Evolutionary conservation across 495 filamentous ascomycete species (phyloP).

Genomic region (Ascodesmis nigricans): DNA sequence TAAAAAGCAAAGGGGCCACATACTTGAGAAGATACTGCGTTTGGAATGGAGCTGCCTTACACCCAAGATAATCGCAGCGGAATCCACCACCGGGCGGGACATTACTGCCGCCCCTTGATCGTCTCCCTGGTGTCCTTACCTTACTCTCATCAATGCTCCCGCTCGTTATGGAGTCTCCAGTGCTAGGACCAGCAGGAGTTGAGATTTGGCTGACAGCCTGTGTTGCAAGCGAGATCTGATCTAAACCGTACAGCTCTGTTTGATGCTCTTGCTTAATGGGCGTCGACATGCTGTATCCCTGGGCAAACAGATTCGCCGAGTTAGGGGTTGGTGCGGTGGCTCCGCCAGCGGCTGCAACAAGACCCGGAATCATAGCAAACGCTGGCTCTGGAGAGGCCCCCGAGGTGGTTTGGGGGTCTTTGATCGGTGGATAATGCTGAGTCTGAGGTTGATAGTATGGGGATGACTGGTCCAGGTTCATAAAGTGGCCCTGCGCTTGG

Average conservation of each 20-base stretch:
- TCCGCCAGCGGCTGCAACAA: too few species aligned
- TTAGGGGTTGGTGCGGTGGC: too few species aligned
- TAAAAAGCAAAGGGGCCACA: conserved; percentile 23
- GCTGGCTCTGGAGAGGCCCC: conserved; percentile 6
- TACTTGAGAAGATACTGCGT: conserved; percentile 71
- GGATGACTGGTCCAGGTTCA: conserved; percentile 7
- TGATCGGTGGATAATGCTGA: conserved; percentile 15
- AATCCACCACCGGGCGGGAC: conserved; percentile 24
- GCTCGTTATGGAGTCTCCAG: conserved; percentile 19
- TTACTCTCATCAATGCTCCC: conserved; percentile 17
- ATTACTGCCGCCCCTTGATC: conserved; percentile 25
- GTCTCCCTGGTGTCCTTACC: conserved; percentile 8
- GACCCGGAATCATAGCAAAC: conserved; percentile 6
- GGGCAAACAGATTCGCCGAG: conserved; percentile 17
- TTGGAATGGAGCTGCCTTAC: conserved; percentile 69
- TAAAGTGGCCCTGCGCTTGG: conserved; percentile 11
- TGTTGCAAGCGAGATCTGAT: conserved; percentile 12
- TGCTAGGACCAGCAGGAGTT: conserved; percentile 17
- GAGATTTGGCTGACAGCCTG: conserved; percentile 12
- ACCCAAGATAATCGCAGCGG: conserved; percentile 45
- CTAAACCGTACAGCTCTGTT: conserved; percentile 10
- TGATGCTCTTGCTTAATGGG: conserved; percentile 2
- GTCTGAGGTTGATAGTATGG: conserved; percentile 10
- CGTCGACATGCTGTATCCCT: background rate
- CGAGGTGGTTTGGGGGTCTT: conserved; percentile 11